Conservation (phyloP, 2,329 filamentous ascomycete species). For the Spiromastix sp. region DNA sequence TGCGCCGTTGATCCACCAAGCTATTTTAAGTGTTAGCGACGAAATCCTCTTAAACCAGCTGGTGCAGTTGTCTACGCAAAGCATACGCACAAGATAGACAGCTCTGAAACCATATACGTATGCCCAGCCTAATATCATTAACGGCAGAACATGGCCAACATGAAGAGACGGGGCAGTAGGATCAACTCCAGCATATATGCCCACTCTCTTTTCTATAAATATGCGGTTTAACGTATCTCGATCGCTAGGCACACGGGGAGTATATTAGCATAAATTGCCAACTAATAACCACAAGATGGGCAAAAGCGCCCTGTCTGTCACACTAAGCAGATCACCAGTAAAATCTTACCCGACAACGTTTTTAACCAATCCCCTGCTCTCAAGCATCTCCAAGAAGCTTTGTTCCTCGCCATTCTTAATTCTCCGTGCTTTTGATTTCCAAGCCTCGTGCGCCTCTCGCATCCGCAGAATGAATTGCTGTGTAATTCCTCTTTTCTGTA, state of each 20-base stretch:
- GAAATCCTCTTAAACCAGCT: background rate
- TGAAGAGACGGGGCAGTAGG: conserved; percentile 41
- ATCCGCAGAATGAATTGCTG: conserved; percentile 26
- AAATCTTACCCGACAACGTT: conserved; percentile 36
- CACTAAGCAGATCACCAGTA: too few relatives aligned
- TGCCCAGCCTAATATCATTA: conserved; percentile 41
- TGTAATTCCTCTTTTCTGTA: conserved; percentile 25
- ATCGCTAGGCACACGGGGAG: too few relatives aligned
- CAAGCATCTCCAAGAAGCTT: conserved; percentile 33
- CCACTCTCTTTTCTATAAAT: conserved; percentile 35
- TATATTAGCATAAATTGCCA: too few relatives aligned
- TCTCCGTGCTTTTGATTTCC: conserved; percentile 29
- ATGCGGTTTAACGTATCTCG: conserved; percentile 33
- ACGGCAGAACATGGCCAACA: conserved; percentile 40
- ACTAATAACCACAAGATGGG: too few relatives aligned
- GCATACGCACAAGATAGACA: conserved; percentile 32
- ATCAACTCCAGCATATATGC: conserved; percentile 39
- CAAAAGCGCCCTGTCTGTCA: too few relatives aligned
- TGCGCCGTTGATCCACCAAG: conserved; percentile 37
- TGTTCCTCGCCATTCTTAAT: conserved; percentile 34
- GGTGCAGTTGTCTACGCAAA: background rate
- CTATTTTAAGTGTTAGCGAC: conserved; percentile 16
- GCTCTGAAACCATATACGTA: conserved; percentile 39
- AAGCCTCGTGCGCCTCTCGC: conserved; percentile 30
- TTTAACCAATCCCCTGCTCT: conserved; percentile 37